Base-by-base conservation (phyloP, 2,329 filamentous ascomycete genomes). In the Alternaria novae-zelandiae region DNA sequence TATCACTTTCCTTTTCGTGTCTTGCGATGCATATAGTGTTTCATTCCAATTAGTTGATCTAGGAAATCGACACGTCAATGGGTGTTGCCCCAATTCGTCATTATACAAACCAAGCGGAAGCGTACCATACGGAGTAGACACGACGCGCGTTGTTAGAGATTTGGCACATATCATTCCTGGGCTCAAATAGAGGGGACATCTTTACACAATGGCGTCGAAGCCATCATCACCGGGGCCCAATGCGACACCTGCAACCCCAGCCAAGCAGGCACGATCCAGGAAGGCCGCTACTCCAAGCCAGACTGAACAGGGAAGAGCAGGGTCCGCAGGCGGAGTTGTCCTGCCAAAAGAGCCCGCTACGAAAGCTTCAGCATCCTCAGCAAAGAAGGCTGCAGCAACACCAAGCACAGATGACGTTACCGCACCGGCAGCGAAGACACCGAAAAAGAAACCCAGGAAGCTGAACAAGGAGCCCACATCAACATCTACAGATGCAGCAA, bases 391-490 rank as follows among this genome's bases (percentile, higher is more conserved):
- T 41, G 20, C 57, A 57, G 12, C 57, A 46, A 13, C 58, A 58
- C 8, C 61, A 55, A 49, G 61, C 5, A 63, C 59, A 58, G 69
- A 70, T 46, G 45, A 56, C 25, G 28, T 23, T 12, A 17, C 45
- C 23, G 13, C 51, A 26, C 5, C 46, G 8, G 61, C 43, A 43
- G 46, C 15, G 9, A 60, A 63, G 20, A 46, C 49, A 3, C 61
- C 21, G 17, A 60, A 47, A 25, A 54, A 74, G 41, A 73, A 73
- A 44, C 78, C 78, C 1, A 65, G 78, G 20, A 80, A 80, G 53
- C 58, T 80, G 13, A 79, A 77, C 59, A 75, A 73, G 63, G 76
- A 78, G 15, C 69, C 73, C 6, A 53, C 68, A 2, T 50, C 70
- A 28, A 50, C 26, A 56, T 5, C 26, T 49, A 15, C 32, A 59